phyloP scores from a whole-genome alignment of 192 early-diverging fungal species.

The Mortierella alpina region DNA sequence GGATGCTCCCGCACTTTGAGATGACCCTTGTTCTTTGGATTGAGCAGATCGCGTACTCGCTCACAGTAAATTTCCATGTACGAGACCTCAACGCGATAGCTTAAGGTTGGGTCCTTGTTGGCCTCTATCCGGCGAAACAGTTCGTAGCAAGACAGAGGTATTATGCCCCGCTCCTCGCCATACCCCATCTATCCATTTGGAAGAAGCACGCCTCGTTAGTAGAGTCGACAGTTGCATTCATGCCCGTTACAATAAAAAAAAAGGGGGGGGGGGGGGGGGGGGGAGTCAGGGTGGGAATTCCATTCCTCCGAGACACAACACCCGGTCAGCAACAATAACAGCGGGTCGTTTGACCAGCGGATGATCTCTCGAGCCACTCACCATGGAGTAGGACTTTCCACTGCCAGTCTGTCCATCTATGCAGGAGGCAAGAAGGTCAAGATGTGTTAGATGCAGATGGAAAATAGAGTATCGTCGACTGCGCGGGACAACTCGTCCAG shows the following conservation, averaged over 20 bases:
- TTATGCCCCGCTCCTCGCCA: constrained; percentile 85
- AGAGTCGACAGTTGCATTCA: not conserved
- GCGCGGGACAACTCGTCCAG: too few relatives aligned
- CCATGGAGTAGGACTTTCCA: constrained; percentile 80
- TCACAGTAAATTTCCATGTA: constrained; percentile 97
- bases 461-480: too few relatives aligned
- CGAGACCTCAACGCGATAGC: constrained; percentile 80
- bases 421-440: not conserved
- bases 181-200: constrained; percentile 67
- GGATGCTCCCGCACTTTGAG: constrained; percentile 88
- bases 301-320: too few relatives aligned
- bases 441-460: not conserved
- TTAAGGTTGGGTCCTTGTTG: constrained; percentile 53
- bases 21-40: constrained; percentile 78
- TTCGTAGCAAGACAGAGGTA: constrained; percentile 84
- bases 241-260: not conserved
- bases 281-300: too few relatives aligned
- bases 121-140: constrained; percentile 77
- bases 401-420: constrained; percentile 84
- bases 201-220: not conserved
- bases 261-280: too few relatives aligned
- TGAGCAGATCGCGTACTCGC: constrained; percentile 82
- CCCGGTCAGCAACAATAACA: not conserved
- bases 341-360: not conserved
- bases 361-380: constrained; percentile 17